Conservation (phyloP, 2,329 filamentous ascomycete genomes). For the Elsinoe perseae region DNA sequence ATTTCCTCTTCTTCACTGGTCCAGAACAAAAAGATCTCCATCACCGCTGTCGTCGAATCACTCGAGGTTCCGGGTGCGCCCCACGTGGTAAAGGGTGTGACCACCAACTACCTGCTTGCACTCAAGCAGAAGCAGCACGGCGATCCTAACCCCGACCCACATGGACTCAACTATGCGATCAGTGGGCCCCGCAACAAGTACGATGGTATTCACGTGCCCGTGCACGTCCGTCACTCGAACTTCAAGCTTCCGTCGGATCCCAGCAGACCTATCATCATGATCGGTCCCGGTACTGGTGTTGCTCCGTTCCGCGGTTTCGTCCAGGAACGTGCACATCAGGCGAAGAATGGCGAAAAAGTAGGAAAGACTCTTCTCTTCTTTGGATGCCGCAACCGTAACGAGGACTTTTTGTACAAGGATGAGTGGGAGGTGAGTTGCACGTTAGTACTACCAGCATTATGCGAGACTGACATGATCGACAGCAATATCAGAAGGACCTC, state of each 20-base stretch:
- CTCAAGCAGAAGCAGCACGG: slow-evolving; percentile 96
- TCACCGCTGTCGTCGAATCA: slow-evolving; percentile 90
- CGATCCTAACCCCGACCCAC: slow-evolving; percentile 70
- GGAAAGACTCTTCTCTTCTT: slow-evolving; percentile 90
- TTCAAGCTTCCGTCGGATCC: slow-evolving; percentile 98
- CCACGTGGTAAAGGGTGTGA: slow-evolving; percentile 82
- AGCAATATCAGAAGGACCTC: slow-evolving; percentile 77
- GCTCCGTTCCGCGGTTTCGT: slow-evolving; percentile 94
- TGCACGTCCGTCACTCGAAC: slow-evolving; percentile 95
- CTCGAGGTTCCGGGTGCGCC: slow-evolving; percentile 66
- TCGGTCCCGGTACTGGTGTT: slow-evolving; percentile 92
- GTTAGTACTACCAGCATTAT: not conserved
- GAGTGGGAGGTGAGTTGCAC: slow-evolving; percentile 76
- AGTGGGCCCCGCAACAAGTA: slow-evolving; percentile 92
- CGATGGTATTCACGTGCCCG: slow-evolving; percentile 86
- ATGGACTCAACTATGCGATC: slow-evolving; percentile 79
- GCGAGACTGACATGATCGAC: slow-evolving; percentile 14
- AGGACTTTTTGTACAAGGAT: slow-evolving; percentile 86
- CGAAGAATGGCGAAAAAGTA: slow-evolving; percentile 69
- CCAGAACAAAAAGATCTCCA: slow-evolving; percentile 88
- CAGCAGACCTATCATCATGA: slow-evolving; percentile 87
- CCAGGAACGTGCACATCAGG: slow-evolving; percentile 82
- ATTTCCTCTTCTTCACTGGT: slow-evolving; percentile 95
- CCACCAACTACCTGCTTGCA: slow-evolving; percentile 92
- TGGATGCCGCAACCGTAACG: slow-evolving; percentile 76